Evolutionary conservation across 495 filamentous ascomycete genomes (phyloP).

Genomic region (Haplographium delicatum): DNA sequence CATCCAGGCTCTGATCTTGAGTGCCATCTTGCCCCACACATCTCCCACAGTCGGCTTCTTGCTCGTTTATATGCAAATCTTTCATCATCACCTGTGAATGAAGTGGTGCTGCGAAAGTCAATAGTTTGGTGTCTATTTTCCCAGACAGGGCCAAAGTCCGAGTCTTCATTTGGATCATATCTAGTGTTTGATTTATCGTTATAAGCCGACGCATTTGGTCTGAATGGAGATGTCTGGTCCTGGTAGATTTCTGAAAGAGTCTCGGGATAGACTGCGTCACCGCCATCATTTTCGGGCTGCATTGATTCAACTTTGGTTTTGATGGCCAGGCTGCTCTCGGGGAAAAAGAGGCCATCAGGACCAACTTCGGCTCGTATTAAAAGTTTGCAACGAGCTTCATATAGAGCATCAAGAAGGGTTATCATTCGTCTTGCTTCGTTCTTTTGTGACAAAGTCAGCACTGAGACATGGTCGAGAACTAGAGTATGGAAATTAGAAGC

Average conservation of each 20-base stretch:
- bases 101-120: conserved; percentile 50
- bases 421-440: conserved; percentile 70
- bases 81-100: conserved; percentile 69
- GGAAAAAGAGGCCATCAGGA: conserved; percentile 67
- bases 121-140: conserved; percentile 25
- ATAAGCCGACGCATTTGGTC: conserved; percentile 63
- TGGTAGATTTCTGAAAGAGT: conserved; percentile 67
- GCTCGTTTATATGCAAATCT: conserved; percentile 67
- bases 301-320: conserved; percentile 6
- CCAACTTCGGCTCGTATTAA: conserved; percentile 49
- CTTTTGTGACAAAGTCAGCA: conserved; percentile 52
- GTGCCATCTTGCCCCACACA: conserved; percentile 63
- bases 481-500: conserved; percentile 66
- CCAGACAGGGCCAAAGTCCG: conserved; percentile 24
- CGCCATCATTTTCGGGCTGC: conserved; percentile 23
- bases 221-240: conserved; percentile 61
- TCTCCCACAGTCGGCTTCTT: conserved; percentile 62
- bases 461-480: conserved; percentile 54
- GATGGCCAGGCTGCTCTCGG: conserved; percentile 32
- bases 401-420: conserved; percentile 64
- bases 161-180: conserved; percentile 40
- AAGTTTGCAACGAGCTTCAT: conserved; percentile 64
- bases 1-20: conserved; percentile 45
- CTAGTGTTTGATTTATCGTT: conserved; percentile 31
- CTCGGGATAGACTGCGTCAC: conserved; percentile 57